Percentiles rank a stretch among this genome's conserved stretches.
Conservation (phyloP, 1,139 yeast genomes). For the Hyphopichia buzzinii region DNA sequence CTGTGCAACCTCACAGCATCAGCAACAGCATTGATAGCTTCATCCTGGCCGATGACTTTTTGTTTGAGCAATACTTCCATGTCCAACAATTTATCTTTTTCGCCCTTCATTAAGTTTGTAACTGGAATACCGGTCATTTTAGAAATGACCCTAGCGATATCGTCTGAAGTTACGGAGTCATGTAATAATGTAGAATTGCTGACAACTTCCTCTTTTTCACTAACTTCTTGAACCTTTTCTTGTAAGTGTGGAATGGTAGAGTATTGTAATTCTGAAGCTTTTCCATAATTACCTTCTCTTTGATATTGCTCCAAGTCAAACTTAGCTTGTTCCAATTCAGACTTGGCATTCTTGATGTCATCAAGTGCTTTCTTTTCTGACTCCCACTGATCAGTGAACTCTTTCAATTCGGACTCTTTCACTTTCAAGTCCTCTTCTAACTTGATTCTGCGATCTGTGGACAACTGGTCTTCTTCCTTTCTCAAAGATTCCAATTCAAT, state of each 20-base stretch:
- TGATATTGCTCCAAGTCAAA: slow-evolving; percentile 80
- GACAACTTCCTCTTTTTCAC: slow-evolving; percentile 39
- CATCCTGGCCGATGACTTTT: slow-evolving; percentile 93
- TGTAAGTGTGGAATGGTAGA: slow-evolving; percentile 81
- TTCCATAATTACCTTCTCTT: slow-evolving; percentile 80
- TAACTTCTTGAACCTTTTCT: slow-evolving; percentile 44
- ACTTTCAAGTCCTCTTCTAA: slow-evolving; percentile 63
- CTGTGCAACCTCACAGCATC: slow-evolving; percentile 95
- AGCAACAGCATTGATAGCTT: slow-evolving; percentile 83
- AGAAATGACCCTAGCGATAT: slow-evolving; percentile 86
- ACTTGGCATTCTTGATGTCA: slow-evolving; percentile 71
- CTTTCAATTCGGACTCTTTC: slow-evolving; percentile 62
- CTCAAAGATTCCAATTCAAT: slow-evolving; percentile 90
- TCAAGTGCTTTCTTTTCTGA: slow-evolving; percentile 74
- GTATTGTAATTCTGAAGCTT: slow-evolving; percentile 88
- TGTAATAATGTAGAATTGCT: slow-evolving; percentile 53
- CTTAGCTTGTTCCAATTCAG: slow-evolving; percentile 79
- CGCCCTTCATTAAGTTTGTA: slow-evolving; percentile 89
- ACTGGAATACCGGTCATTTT: slow-evolving; percentile 97
- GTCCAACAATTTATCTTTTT: slow-evolving; percentile 80
- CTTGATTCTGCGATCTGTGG: slow-evolving; percentile 66
- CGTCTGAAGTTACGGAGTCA: slow-evolving; percentile 92
- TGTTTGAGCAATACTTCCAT: slow-evolving; percentile 80
- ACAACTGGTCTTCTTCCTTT: slow-evolving; percentile 85
- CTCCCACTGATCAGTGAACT: slow-evolving; percentile 85